phyloP scores from a whole-genome alignment of 768 basidiomycete species.

The Agrocybe chaxingu region DNA sequence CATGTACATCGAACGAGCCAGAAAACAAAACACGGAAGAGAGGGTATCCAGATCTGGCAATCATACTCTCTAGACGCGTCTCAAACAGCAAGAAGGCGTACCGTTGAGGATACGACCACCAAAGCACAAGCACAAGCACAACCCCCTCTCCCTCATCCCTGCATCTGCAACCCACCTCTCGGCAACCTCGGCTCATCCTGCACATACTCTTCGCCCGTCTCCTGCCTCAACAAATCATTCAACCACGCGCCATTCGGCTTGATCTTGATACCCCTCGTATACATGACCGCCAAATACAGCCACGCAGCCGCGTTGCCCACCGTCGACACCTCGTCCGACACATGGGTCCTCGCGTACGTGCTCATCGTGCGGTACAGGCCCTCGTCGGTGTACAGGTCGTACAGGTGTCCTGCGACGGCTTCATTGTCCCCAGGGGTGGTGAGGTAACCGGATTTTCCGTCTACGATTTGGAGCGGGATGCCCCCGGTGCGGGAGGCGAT shows the following conservation, averaged over 20 bases:
- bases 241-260: constrained; percentile 82
- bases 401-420: constrained; percentile 73
- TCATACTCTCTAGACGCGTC: no score
- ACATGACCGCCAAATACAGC: constrained; percentile 76
- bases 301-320: constrained; percentile 72
- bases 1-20: no score
- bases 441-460: constrained; percentile 88
- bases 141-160: constrained; percentile 31
- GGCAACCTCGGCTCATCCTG: constrained; percentile 72
- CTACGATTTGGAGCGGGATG: constrained; percentile 86
- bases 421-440: constrained; percentile 74
- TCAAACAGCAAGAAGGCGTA: no score
- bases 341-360: constrained; percentile 68
- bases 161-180: constrained; percentile 55
- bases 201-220: constrained; percentile 69
- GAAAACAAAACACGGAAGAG: no score
- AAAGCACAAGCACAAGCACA: no score
- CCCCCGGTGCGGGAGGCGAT: constrained; percentile 86
- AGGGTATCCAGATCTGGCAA: no score
- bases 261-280: constrained; percentile 70
- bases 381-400: constrained; percentile 74
- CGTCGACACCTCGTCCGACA: constrained; percentile 81
- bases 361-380: constrained; percentile 61
- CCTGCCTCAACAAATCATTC: constrained; percentile 75
- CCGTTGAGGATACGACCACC: no score